These are phyloP conservation scores for Verticillium zaregamsianum DNA, from an alignment of 2,329 filamentous ascomycete genomes.

Conservation along the genomic window DNA sequence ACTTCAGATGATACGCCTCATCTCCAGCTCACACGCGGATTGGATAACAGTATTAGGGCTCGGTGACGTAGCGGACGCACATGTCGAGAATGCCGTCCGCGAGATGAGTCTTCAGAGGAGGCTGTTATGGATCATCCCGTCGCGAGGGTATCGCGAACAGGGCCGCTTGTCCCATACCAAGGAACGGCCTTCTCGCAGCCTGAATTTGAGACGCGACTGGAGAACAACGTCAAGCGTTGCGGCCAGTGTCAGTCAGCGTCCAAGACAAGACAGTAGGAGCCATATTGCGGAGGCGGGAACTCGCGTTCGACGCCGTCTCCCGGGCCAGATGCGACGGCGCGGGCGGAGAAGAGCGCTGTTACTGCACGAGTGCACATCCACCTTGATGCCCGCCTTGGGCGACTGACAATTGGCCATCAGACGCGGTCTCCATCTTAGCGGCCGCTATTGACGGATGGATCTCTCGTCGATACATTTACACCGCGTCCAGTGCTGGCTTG, in stretches of 20 bases:
- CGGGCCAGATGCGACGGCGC: neutral
- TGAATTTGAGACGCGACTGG: neutral
- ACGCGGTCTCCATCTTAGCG: neutral
- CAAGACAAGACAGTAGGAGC: neutral
- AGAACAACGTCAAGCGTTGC: neutral
- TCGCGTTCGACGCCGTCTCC: neutral
- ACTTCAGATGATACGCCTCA: neutral
- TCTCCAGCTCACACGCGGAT: neutral
- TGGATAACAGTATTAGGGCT: neutral
- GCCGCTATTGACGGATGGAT: neutral
- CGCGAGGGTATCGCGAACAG: too few species aligned
- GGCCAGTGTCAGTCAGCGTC: neutral
- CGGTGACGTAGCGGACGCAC: neutral
- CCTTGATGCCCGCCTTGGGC: neutral
- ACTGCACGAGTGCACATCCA: neutral
- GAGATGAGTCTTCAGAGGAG: neutral
- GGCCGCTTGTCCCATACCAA: neutral
- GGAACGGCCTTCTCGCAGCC: neutral
- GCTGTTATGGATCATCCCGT: too few species aligned
- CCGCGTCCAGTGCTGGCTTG: neutral
- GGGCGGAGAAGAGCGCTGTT: neutral
- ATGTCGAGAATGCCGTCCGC: neutral
- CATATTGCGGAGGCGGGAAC: neutral
- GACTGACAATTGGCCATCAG: neutral
- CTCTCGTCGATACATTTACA: neutral